Percentiles rank a stretch among this genome's conserved stretches.
These are phyloP conservation scores for Lithospermum erythrorhizon DNA, from an alignment of 257 asterid genomes.

Conservation along the genomic window DNA sequence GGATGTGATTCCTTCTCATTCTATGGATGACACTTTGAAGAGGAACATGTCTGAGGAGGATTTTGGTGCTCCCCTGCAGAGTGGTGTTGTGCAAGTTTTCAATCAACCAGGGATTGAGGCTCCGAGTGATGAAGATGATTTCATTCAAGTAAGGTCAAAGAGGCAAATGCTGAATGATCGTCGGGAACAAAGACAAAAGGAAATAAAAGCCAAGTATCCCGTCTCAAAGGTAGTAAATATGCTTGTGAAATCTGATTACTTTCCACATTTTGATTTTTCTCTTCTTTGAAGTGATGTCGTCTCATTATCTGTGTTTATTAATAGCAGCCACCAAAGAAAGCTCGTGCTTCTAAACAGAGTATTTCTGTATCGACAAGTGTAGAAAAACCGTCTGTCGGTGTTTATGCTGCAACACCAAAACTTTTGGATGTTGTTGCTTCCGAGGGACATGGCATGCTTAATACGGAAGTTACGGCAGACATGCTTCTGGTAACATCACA, in stretches of 20 bases:
- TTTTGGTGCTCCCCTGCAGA: conserved; percentile 89
- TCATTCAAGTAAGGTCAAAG: conserved; percentile 90
- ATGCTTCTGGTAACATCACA: conserved; percentile 28
- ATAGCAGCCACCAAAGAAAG: conserved; percentile 47
- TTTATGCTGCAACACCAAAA: conserved; percentile 28
- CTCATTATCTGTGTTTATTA: background rate
- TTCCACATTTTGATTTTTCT: background rate
- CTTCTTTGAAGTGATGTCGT: background rate
- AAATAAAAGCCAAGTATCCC: conserved; percentile 64
- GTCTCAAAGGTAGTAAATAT: conserved; percentile 42
- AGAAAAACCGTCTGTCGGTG: conserved; percentile 24
- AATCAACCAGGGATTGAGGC: conserved; percentile 93
- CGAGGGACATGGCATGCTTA: conserved; percentile 31
- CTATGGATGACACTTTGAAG: conserved; percentile 39
- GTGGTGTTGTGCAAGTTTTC: conserved; percentile 87
- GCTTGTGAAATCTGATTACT: conserved; percentile 3
- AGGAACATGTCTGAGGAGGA: conserved; percentile 60
- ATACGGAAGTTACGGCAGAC: conserved; percentile 36
- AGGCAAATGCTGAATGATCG: conserved; percentile 93
- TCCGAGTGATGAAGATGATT: conserved; percentile 92
- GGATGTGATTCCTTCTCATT: conserved; percentile 23
- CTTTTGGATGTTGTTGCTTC: conserved; percentile 31
- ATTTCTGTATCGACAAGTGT: conserved; percentile 31
- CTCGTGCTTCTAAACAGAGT: conserved; percentile 38
- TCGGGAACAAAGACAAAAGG: conserved; percentile 89